Conservation (phyloP, 2,329 filamentous ascomycete genomes). For the Nothophaeocryptopus gaeumannii region DNA sequence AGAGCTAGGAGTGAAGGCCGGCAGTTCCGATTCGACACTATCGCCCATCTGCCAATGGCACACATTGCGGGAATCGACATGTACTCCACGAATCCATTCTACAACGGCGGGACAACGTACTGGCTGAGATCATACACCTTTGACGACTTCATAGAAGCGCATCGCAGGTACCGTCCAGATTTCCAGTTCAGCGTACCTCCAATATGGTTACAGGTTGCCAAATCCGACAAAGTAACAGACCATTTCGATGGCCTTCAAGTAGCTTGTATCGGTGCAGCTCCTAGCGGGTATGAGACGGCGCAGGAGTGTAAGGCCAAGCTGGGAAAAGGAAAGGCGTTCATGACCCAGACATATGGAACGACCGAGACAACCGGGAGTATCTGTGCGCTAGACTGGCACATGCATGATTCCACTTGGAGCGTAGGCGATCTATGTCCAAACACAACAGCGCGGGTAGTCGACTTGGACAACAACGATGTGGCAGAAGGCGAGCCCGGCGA, state of each 20-base stretch:
- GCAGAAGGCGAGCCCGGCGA: slow-evolving; percentile 6
- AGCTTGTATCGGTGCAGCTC: slow-evolving; percentile 33
- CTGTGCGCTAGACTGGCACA: slow-evolving; percentile 33
- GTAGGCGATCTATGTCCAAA: slow-evolving; percentile 14
- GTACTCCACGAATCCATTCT: slow-evolving; percentile 41
- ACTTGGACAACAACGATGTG: slow-evolving; percentile 9
- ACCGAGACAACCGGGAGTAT: slow-evolving; percentile 55
- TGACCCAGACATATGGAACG: slow-evolving; percentile 56
- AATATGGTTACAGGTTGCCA: slow-evolving; percentile 59
- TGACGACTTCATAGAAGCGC: slow-evolving; percentile 53
- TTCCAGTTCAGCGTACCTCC: slow-evolving; percentile 60
- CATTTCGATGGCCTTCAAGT: slow-evolving; percentile 53
- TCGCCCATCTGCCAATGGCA: slow-evolving; percentile 42
- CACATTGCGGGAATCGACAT: slow-evolving; percentile 43
- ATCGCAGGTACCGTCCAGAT: slow-evolving; percentile 51
- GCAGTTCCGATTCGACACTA: slow-evolving; percentile 30
- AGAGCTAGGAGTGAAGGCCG: not conserved
- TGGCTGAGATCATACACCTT: slow-evolving; percentile 65
- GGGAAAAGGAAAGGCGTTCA: slow-evolving; percentile 9
- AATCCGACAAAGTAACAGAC: slow-evolving; percentile 54
- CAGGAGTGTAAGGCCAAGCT: slow-evolving; percentile 12
- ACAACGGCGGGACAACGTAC: slow-evolving; percentile 47
- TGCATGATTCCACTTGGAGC: slow-evolving; percentile 4
- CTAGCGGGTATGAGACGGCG: slow-evolving; percentile 14
- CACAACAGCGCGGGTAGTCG: slow-evolving; percentile 3